Conservation (phyloP, 495 filamentous ascomycete species). For the Coniosporium apollinis region DNA sequence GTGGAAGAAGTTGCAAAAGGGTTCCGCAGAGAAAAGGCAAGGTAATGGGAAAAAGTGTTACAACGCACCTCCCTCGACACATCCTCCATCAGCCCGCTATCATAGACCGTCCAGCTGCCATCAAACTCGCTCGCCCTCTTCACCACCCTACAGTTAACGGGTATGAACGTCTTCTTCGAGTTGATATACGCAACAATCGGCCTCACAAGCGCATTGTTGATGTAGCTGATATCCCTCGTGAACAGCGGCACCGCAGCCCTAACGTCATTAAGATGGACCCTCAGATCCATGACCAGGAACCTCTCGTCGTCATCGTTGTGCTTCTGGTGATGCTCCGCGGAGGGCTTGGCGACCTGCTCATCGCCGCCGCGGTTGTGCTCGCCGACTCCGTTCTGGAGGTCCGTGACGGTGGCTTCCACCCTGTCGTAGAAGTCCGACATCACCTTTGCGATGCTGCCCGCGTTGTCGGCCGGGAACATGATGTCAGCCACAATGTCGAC, state of each 20-base stretch:
- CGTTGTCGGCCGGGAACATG: slow-evolving; percentile 72
- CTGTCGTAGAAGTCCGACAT: slow-evolving; percentile 89
- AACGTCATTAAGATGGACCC: slow-evolving; percentile 81
- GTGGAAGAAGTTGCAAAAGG: not conserved
- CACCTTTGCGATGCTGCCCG: slow-evolving; percentile 77
- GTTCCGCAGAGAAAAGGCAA: slow-evolving; percentile 4
- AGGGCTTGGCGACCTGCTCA: slow-evolving; percentile 6
- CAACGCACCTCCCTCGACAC: slow-evolving; percentile 60
- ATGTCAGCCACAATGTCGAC: slow-evolving; percentile 95
- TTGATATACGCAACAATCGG: slow-evolving; percentile 99
- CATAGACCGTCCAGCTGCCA: slow-evolving; percentile 87
- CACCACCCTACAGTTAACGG: slow-evolving; percentile 82
- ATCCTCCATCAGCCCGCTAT: slow-evolving; percentile 90
- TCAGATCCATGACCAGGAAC: slow-evolving; percentile 76
- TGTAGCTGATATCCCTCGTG: slow-evolving; percentile 76
- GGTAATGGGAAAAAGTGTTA: not conserved
- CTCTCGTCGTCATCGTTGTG: slow-evolving; percentile 35
- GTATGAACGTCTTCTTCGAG: slow-evolving; percentile 79
- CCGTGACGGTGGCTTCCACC: slow-evolving; percentile 78
- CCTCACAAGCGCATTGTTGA: slow-evolving; percentile 85
- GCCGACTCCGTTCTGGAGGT: slow-evolving; percentile 48
- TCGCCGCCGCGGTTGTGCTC: slow-evolving; percentile 26
- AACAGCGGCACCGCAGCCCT: slow-evolving; percentile 84
- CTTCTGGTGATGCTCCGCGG: slow-evolving; percentile 11
- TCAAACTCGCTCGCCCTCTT: slow-evolving; percentile 81